phyloP scores from a whole-genome alignment of 2,329 filamentous ascomycete species.

The Colletotrichum orbiculare region DNA sequence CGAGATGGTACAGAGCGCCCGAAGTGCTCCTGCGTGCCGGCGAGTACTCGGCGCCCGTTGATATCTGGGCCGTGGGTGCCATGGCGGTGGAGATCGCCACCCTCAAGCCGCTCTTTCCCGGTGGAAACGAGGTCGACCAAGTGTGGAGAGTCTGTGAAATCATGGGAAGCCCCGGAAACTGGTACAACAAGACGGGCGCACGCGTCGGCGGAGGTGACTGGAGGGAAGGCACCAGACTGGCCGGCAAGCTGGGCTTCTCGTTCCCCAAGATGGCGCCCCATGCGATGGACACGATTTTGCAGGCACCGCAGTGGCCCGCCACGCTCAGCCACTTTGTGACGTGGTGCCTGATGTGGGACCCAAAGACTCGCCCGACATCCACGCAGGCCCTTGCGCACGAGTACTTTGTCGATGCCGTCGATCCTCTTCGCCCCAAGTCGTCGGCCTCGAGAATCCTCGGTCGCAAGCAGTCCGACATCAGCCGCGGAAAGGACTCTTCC shows the following conservation, averaged over 20 bases:
- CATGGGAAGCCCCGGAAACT: conserved; percentile 98
- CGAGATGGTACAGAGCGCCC: conserved; percentile 96
- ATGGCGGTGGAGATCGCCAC: conserved; percentile 99
- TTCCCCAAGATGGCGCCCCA: conserved; percentile 99
- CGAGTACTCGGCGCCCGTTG: conserved; percentile 96
- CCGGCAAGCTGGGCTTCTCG: conserved; percentile 96
- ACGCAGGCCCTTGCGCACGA: conserved; percentile 95
- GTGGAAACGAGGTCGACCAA: conserved; percentile 97
- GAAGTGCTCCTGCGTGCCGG: conserved; percentile 94
- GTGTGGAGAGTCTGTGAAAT: conserved; percentile 99
- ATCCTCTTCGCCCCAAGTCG: conserved; percentile 92
- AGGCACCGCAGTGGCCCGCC: conserved; percentile 89
- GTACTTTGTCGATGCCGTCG: conserved; percentile 92
- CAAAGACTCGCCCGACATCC: conserved; percentile 89
- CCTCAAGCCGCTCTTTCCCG: conserved; percentile 94
- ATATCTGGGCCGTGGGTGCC: conserved; percentile 98
- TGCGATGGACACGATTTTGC: conserved; percentile 93
- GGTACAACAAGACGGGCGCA: conserved; percentile 91
- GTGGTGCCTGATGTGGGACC: conserved; percentile 99
- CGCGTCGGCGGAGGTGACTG: conserved; percentile 96
- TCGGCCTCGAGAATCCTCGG: conserved; percentile 86
- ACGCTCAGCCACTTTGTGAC: conserved; percentile 93
- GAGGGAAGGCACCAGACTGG: conserved; percentile 92
- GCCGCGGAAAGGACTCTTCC: conserved; percentile 72
- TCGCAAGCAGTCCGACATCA: conserved; percentile 89